phyloP scores from a whole-genome alignment of 106 monocot genomes.

The Alisma plantagoaquatica region DNA sequence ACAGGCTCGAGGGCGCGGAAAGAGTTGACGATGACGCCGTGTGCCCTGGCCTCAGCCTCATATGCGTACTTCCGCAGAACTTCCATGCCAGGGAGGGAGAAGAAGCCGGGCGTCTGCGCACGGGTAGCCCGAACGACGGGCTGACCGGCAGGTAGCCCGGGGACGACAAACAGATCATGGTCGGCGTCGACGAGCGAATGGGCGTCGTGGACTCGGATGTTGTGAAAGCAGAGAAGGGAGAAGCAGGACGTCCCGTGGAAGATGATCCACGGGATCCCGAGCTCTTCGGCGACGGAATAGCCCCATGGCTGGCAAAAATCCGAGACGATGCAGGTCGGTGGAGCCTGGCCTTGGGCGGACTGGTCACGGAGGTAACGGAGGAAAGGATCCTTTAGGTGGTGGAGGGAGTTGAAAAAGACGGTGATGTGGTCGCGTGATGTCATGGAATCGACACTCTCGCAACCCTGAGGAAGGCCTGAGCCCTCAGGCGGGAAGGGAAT shows the following conservation, averaged over 20 bases:
- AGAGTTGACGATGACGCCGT: conserved; percentile 14
- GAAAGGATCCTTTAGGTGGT: not conserved
- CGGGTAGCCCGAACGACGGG: not conserved
- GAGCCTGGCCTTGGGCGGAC: not conserved
- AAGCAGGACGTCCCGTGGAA: conserved; percentile 33
- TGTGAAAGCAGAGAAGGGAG: conserved; percentile 12
- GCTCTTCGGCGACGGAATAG: conserved; percentile 6
- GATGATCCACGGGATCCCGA: conserved; percentile 30
- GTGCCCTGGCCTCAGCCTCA: not conserved
- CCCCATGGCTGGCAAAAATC: conserved; percentile 29
- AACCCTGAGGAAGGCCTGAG: conserved; percentile 5
- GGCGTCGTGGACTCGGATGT: conserved; percentile 4
- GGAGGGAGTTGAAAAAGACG: not conserved
- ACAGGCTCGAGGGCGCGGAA: conserved; percentile 2
- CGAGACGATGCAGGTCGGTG: conserved; percentile 34
- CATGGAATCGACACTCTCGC: not conserved
- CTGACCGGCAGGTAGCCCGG: not conserved
- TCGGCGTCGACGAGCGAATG: not conserved
- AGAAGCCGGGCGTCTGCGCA: not conserved
- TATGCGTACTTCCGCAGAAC: not conserved
- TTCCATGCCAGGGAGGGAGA: not conserved
- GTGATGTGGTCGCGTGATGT: not conserved
- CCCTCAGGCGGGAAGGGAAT: not conserved
- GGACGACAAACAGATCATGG: conserved; percentile 1
- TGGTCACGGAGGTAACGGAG: not conserved